A percentile compares a stretch with the other conserved stretches of the same genome.
Evolutionary conservation across 805 yeast genomes (phyloP).

Genomic region (Candida chilensis): DNA sequence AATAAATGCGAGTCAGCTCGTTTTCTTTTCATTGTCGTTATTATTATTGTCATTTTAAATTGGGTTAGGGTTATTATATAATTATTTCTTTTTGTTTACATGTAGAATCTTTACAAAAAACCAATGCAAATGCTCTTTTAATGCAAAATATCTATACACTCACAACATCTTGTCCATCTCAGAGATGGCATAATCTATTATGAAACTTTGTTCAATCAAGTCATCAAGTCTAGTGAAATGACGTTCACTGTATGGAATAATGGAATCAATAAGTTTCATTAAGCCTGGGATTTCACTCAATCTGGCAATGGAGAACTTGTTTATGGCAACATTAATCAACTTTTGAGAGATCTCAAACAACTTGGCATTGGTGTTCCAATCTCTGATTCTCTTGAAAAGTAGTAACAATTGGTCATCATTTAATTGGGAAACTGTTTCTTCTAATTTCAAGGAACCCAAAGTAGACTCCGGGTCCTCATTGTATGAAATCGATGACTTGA

Average conservation of each 20-base stretch:
- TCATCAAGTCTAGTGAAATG: conserved; percentile 73
- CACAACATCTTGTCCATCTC: conserved; percentile 45
- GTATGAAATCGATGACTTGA: conserved; percentile 50
- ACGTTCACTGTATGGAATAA: conserved; percentile 83
- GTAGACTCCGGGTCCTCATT: conserved; percentile 37
- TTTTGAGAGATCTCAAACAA: conserved; percentile 77
- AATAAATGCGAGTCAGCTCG: no score
- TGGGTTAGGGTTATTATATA: no score
- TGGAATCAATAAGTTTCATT: conserved; percentile 58
- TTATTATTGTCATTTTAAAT: no score
- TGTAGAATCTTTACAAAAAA: no score
- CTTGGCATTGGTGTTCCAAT: conserved; percentile 90
- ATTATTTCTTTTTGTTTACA: no score
- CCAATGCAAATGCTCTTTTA: no score
- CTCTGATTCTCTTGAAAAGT: conserved; percentile 71
- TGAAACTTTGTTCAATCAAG: conserved; percentile 75
- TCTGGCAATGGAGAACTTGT: conserved; percentile 41
- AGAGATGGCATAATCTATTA: conserved; percentile 75
- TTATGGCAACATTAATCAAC: conserved; percentile 56
- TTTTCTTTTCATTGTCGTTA: no score
- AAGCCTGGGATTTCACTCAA: conserved; percentile 61
- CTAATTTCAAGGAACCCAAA: conserved; percentile 53
- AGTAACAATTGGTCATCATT: conserved; percentile 48
- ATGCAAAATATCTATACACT: not conserved
- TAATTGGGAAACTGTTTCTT: conserved; percentile 48